These are phyloP conservation scores for Solanum hybrid DNA, from an alignment of 305 asterid genomes.

Conservation along the genomic window DNA sequence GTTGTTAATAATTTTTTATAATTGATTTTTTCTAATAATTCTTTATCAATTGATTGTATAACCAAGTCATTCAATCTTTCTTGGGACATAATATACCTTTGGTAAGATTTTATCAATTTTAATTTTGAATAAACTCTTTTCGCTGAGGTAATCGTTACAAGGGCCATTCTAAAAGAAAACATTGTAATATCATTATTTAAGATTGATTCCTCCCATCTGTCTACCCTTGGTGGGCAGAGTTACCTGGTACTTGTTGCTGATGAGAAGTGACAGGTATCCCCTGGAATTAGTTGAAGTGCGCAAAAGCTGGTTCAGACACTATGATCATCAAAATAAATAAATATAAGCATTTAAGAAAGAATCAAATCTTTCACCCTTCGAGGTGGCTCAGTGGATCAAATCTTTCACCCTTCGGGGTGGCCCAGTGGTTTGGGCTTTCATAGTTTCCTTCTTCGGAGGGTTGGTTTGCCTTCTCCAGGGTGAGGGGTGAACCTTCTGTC, in stretches of 20 bases:
- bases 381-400: not conserved
- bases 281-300: not conserved
- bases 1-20: not conserved
- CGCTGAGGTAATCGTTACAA: not conserved
- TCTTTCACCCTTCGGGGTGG: not conserved
- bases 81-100: not conserved
- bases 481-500: too few species aligned
- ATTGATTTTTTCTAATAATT: not conserved
- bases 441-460: too few species aligned
- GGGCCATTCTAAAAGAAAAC: not conserved
- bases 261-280: not conserved
- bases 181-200: not conserved
- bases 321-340: not conserved
- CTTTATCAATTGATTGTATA: not conserved
- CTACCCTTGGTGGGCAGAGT: not conserved
- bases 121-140: not conserved
- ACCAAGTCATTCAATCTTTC: not conserved
- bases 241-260: not conserved
- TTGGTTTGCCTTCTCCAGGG: too few species aligned
- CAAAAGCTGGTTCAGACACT: not conserved
- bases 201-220: not conserved
- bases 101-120: not conserved
- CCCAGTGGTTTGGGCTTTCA: not conserved
- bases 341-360: not conserved
- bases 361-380: not conserved